These are phyloP conservation scores for Wickerhamiella hasegawae DNA, from an alignment of 805 yeast genomes.

Conservation along the genomic window DNA sequence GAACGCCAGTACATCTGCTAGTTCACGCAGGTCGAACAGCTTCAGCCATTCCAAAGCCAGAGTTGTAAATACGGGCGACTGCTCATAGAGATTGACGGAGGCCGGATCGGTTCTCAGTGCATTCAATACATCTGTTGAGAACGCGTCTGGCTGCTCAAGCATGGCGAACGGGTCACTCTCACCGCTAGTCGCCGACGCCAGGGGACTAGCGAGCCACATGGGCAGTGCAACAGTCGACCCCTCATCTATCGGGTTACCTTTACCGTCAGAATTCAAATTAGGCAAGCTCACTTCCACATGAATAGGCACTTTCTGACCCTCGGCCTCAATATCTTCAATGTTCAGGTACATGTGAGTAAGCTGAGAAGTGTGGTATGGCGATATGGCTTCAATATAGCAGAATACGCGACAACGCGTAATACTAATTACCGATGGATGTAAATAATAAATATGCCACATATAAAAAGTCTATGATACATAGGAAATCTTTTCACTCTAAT, in stretches of 20 bases:
- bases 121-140: slow-evolving; percentile 50
- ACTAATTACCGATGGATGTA: no score
- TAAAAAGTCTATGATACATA: no score
- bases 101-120: slow-evolving; percentile 64
- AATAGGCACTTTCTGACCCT: slow-evolving; percentile 50
- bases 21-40: slow-evolving; percentile 49
- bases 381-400: no score
- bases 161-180: slow-evolving; percentile 42
- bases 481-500: no score
- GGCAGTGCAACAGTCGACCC: slow-evolving; percentile 33
- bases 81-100: slow-evolving; percentile 49
- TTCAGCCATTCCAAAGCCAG: slow-evolving; percentile 64
- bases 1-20: slow-evolving; percentile 32
- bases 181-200: slow-evolving; percentile 37
- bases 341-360: slow-evolving; percentile 20
- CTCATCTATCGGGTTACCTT: slow-evolving; percentile 43
- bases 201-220: slow-evolving; percentile 69
- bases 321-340: slow-evolving; percentile 23
- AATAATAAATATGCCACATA: no score
- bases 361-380: no score
- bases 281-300: slow-evolving; percentile 65
- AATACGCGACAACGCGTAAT: no score
- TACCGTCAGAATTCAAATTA: slow-evolving; percentile 61
- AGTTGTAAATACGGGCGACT: slow-evolving; percentile 50
- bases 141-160: slow-evolving; percentile 54